Base-by-base conservation (phyloP, 257 asterid species). In the Solanum sejunctum region DNA sequence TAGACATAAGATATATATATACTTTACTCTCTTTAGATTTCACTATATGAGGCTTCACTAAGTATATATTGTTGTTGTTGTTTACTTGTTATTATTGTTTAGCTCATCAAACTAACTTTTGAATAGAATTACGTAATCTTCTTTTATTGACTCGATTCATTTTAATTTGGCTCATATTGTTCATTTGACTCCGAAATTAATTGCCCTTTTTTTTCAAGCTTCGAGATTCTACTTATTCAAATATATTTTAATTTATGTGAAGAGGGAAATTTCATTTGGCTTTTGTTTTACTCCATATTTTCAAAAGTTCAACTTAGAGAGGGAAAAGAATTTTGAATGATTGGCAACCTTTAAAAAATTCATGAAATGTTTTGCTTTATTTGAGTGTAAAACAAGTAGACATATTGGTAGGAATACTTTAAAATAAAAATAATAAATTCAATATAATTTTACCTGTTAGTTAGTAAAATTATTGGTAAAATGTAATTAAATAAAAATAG, bases 311-410 rank as follows among this genome's bases (percentile, higher is more conserved):
- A 23, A 49, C 10, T 51, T 77, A 69, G 15, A 67, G 61, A 23
- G 82, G 57, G 82, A 52, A 16, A 15, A 51, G 8, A 77, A 26
- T 23, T 77, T 77, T 26, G 82, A 51, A 77, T 77, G 82, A 77
- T 77, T 51, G 63, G 45, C 45, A 2, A 15, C 45, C 43, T 23
- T 77, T 23, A 49, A 16, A 77, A 23, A 21, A 77, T 15, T 13
- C 82, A 51, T 21, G 17, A 75, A 13, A 23, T 49, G 1, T 75
- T 47, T 23, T 21, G 23, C 21, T 23, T 49, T 75, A 20, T 75
- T 75, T 70, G 52, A 21, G 45, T 47, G 61, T 23, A 75, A 12
- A 72, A 72, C 21, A 72, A 49, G 23, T 23, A 49, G 20, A 21
- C 49, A 63, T 63, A 49, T 75, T 75, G 81, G 23, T 75, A 75